Conservation (phyloP, 768 basidiomycete genomes). For the Daedaleopsis nitida region DNA sequence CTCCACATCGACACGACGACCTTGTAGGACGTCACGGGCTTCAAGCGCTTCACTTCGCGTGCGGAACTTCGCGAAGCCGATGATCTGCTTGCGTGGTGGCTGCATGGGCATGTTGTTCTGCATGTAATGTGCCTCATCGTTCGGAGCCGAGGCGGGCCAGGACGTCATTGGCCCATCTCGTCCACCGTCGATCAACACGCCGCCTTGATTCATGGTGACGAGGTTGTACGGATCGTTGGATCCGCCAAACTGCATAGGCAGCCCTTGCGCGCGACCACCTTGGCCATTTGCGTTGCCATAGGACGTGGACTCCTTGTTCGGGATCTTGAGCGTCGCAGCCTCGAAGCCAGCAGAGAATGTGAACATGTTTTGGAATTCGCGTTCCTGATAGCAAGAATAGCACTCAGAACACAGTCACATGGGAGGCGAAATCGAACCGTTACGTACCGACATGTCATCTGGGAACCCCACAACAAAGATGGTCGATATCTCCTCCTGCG, state of each 20-base stretch:
- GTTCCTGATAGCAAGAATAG: constrained; percentile 62
- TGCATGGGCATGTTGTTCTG: constrained; percentile 31
- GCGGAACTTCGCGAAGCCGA: constrained; percentile 96
- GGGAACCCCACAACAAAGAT: constrained; percentile 99
- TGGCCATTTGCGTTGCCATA: constrained; percentile 47
- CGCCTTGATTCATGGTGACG: constrained; percentile 80
- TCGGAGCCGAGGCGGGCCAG: constrained; percentile 51
- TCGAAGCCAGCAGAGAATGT: constrained; percentile 95
- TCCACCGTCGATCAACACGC: constrained; percentile 77
- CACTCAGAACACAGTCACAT: constrained; percentile 19
- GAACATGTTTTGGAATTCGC: constrained; percentile 99
- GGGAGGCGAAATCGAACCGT: constrained; percentile 10
- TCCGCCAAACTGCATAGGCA: constrained; percentile 40
- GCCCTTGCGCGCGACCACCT: constrained; percentile 18
- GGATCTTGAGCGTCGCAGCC: constrained; percentile 96
- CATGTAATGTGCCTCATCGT: constrained; percentile 39
- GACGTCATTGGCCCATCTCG: constrained; percentile 72
- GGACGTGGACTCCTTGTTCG: constrained; percentile 85
- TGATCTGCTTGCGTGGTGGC: constrained; percentile 83
- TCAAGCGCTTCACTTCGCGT: constrained; percentile 84
- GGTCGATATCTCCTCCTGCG: constrained; percentile 87
- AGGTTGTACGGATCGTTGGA: constrained; percentile 84
- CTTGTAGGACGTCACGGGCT: constrained; percentile 87
- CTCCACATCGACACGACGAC: constrained; percentile 88
- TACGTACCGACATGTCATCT: constrained; percentile 90